These are phyloP conservation scores for Sphagnum contortum DNA, from an alignment of 225 moss, liverwort and hornwort genomes.

Conservation along the genomic window DNA sequence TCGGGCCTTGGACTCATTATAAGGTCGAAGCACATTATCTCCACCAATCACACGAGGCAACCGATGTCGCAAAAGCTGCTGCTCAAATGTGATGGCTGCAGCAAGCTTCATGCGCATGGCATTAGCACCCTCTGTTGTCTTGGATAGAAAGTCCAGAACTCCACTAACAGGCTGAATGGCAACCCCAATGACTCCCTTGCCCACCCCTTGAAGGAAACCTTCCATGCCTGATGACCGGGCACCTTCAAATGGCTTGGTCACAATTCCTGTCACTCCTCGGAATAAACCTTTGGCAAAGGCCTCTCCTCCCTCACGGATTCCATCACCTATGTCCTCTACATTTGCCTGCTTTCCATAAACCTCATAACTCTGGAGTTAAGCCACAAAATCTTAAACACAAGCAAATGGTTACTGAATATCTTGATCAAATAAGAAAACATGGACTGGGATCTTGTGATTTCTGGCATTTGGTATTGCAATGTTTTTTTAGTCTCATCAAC, in stretches of 20 bases:
- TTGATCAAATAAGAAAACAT: too few species aligned
- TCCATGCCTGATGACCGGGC: slow-evolving; percentile 86
- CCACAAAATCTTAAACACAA: too few species aligned
- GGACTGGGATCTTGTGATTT: too few species aligned
- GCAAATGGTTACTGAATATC: too few species aligned
- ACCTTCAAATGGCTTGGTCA: slow-evolving; percentile 94
- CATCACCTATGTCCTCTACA: slow-evolving; percentile 96
- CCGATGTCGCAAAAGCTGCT: slow-evolving; percentile 68
- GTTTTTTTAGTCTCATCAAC: too few species aligned
- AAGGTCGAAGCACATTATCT: slow-evolving; percentile 83
- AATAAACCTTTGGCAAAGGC: slow-evolving; percentile 92
- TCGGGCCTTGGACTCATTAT: slow-evolving; percentile 91
- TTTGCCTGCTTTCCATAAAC: slow-evolving; percentile 47
- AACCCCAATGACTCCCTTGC: slow-evolving; percentile 93
- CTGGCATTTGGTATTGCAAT: too few species aligned
- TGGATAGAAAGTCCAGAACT: slow-evolving; percentile 84
- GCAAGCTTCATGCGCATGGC: slow-evolving; percentile 84
- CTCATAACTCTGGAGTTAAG: too few species aligned
- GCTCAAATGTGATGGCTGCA: slow-evolving; percentile 82
- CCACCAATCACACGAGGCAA: slow-evolving; percentile 95
- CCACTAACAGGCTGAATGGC: slow-evolving; percentile 92
- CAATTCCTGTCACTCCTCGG: slow-evolving; percentile 94
- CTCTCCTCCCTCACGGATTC: slow-evolving; percentile 93
- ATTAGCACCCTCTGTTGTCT: slow-evolving; percentile 96
- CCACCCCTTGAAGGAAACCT: slow-evolving; percentile 96